Conservation (phyloP, 768 basidiomycete species). For the Suillus placidus region DNA sequence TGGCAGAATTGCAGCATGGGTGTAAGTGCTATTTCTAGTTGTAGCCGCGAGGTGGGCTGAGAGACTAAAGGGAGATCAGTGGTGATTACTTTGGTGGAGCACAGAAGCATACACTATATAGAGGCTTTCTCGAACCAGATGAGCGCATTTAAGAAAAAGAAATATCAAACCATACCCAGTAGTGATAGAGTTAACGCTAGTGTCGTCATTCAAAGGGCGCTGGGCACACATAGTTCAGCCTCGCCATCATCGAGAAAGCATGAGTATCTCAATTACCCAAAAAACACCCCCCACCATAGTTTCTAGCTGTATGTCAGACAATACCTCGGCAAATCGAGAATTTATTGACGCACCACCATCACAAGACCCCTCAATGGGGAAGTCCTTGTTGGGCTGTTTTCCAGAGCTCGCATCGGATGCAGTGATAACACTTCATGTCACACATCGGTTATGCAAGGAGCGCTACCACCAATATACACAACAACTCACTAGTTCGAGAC, state of each 20-base stretch:
- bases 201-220: conserved; percentile 47
- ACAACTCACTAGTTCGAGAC: conserved; percentile 46
- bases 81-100: neutral
- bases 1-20: conserved; percentile 48
- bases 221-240: conserved; percentile 17
- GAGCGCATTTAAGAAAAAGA: neutral
- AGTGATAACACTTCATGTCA: conserved; percentile 39
- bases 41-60: conserved; percentile 53
- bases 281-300: conserved; percentile 60
- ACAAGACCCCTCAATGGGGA: conserved; percentile 45
- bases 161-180: conserved; percentile 43
- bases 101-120: conserved; percentile 40
- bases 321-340: neutral
- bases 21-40: conserved; percentile 49
- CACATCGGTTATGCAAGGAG: neutral
- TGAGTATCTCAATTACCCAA: conserved; percentile 40
- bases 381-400: conserved; percentile 43
- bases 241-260: neutral
- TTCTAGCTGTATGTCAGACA: conserved; percentile 25
- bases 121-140: conserved; percentile 29
- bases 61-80: conserved; percentile 33
- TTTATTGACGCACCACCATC: conserved; percentile 37
- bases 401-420: conserved; percentile 41
- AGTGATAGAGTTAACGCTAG: conserved; percentile 50
- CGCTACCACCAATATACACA: conserved; percentile 3